phyloP scores from a whole-genome alignment of 2,329 filamentous ascomycete species.

The Ascochyta fabae region DNA sequence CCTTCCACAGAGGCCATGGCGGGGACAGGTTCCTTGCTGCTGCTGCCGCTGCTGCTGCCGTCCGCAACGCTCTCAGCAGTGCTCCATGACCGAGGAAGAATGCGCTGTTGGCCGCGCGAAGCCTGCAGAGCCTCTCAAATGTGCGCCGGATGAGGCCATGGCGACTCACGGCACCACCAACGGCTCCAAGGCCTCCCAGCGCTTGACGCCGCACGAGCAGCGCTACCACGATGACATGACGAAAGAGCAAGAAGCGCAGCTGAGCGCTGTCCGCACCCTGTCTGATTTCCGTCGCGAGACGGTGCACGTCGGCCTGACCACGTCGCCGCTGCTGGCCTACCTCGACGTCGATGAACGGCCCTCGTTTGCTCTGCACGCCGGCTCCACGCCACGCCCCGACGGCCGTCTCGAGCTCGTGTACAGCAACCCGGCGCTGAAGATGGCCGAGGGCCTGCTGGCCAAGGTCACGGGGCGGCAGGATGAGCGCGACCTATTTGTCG shows the following conservation, averaged over 20 bases:
- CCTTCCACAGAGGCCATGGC: not conserved
- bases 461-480: conserved; percentile 28
- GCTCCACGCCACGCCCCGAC: conserved; percentile 11
- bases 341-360: conserved; percentile 35
- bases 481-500: conserved; percentile 19
- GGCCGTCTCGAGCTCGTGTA: conserved; percentile 30
- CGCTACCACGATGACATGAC: conserved; percentile 15
- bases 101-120: not conserved
- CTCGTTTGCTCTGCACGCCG: conserved; percentile 30
- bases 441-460: conserved; percentile 21
- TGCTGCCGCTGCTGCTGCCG: too few species aligned
- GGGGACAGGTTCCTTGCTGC: not conserved
- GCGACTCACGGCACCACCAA: not conserved
- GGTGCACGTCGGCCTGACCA: conserved; percentile 9
- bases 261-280: conserved; percentile 14
- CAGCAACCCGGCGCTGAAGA: conserved; percentile 34
- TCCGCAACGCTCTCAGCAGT: not conserved
- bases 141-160: conserved; percentile 8
- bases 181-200: not conserved
- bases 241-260: conserved; percentile 9
- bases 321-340: conserved; percentile 27
- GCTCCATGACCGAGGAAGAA: not conserved
- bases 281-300: conserved; percentile 15
- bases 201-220: not conserved
- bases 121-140: not conserved